Evolutionary conservation across 768 basidiomycete genomes (phyloP).

Genomic region (Gloeostereum incarnatum): DNA sequence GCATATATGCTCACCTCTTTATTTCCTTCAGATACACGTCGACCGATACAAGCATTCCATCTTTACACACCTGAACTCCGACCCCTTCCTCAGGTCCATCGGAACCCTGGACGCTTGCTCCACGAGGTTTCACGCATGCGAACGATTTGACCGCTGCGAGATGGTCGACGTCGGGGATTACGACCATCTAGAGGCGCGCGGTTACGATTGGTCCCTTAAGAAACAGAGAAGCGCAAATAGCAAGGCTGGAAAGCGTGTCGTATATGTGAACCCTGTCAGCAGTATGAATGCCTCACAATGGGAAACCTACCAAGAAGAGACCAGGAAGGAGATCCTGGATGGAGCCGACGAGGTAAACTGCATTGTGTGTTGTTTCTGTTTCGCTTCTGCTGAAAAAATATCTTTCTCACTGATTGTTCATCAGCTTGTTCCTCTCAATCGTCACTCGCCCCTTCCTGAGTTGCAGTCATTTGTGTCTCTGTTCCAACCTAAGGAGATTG

Average conservation of each 20-base stretch:
- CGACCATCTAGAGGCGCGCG: slow-evolving; percentile 11
- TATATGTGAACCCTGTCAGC: slow-evolving; percentile 79
- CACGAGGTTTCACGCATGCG: slow-evolving; percentile 92
- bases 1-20: background rate
- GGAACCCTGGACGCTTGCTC: slow-evolving; percentile 48
- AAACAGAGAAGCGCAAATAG: slow-evolving; percentile 23
- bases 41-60: slow-evolving; percentile 81
- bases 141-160: slow-evolving; percentile 68
- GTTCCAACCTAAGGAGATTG: slow-evolving; percentile 67
- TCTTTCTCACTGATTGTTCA: slow-evolving; percentile 1
- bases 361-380: slow-evolving; percentile 36
- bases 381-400: too few relatives aligned
- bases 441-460: slow-evolving; percentile 87
- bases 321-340: slow-evolving; percentile 23
- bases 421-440: slow-evolving; percentile 74
- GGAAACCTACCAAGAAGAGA: slow-evolving; percentile 30
- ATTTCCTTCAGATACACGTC: slow-evolving; percentile 60
- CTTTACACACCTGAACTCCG: slow-evolving; percentile 40
- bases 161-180: slow-evolving; percentile 35
- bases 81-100: slow-evolving; percentile 53
- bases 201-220: background rate
- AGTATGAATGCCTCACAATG: slow-evolving; percentile 56
- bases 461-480: slow-evolving; percentile 71
- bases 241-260: slow-evolving; percentile 44
- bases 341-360: slow-evolving; percentile 38